phyloP scores from a whole-genome alignment of 768 basidiomycete species.

The Pleurotus salmoneostramineus region DNA sequence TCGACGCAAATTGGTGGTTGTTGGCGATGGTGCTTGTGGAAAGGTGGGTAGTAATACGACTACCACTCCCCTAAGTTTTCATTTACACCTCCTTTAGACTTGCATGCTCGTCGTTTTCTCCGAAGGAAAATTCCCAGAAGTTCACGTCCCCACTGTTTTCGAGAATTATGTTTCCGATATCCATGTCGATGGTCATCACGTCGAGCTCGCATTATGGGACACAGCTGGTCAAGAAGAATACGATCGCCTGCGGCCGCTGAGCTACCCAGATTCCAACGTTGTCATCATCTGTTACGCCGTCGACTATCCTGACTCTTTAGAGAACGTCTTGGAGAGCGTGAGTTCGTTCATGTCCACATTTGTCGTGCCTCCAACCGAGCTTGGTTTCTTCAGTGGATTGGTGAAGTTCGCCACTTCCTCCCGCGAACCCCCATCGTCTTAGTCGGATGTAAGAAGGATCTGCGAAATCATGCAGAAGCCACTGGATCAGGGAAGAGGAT shows the following conservation, averaged over 20 bases:
- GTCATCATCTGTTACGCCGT: conserved; percentile 83
- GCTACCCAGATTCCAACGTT: conserved; percentile 80
- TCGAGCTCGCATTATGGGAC: conserved; percentile 25
- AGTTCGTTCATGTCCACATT: not conserved
- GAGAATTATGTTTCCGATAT: conserved; percentile 12
- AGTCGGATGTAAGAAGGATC: conserved; percentile 75
- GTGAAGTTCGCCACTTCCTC: conserved; percentile 72
- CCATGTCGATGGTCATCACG: conserved; percentile 10
- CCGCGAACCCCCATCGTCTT: conserved; percentile 69
- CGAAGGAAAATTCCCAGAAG: conserved; percentile 9
- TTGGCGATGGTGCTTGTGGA: conserved; percentile 17
- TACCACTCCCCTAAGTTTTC: not conserved
- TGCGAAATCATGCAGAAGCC: conserved; percentile 19
- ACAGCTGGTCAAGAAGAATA: conserved; percentile 86
- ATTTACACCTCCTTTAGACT: not conserved
- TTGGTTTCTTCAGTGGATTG: conserved; percentile 54
- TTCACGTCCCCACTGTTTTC: conserved; percentile 9
- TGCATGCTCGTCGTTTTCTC: conserved; percentile 8
- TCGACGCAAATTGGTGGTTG: conserved; percentile 12
- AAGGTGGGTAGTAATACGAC: conserved; percentile 10
- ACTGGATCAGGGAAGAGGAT: conserved; percentile 1
- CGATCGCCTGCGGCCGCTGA: conserved; percentile 75
- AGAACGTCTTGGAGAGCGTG: conserved; percentile 74
- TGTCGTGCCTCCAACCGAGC: conserved; percentile 12
- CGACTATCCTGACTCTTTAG: conserved; percentile 73